Conservation (phyloP, 2,329 filamentous ascomycete genomes). For the Colletotrichum zoysiae region DNA sequence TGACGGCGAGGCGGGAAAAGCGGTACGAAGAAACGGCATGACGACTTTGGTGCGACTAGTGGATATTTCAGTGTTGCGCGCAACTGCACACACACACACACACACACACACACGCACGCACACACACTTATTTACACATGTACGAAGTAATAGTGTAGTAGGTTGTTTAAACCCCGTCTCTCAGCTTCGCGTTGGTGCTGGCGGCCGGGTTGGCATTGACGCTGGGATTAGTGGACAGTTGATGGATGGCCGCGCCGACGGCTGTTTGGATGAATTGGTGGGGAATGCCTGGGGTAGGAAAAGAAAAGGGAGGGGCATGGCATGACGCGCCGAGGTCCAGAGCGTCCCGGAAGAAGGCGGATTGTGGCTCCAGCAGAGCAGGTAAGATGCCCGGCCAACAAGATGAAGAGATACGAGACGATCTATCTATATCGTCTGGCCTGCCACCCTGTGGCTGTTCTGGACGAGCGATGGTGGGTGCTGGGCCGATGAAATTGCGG, state of each 20-base stretch:
- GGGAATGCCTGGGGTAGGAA: constrained; percentile 4
- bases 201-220: not conserved
- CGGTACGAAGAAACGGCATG: not conserved
- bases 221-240: not conserved
- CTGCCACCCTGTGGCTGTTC: not conserved
- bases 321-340: constrained; percentile 25
- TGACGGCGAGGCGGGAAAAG: constrained; percentile 15
- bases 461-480: not conserved
- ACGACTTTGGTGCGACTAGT: constrained; percentile 35
- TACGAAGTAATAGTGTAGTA: too few relatives aligned
- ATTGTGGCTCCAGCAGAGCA: constrained; percentile 13
- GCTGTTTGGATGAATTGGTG: constrained; percentile 18
- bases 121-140: too few relatives aligned
- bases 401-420: constrained; percentile 16
- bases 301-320: not conserved
- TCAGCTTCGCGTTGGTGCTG: not conserved
- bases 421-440: constrained; percentile 27
- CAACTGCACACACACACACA: not conserved
- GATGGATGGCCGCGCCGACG: constrained; percentile 8
- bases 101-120: too few relatives aligned
- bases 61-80: constrained; percentile 27
- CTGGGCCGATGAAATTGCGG: constrained; percentile 17
- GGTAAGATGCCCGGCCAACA: constrained; percentile 16
- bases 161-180: too few relatives aligned
- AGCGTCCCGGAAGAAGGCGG: constrained; percentile 11